Evolutionary conservation across 2,329 filamentous ascomycete genomes (phyloP).

Genomic region (Pestalotiopsis sp.): DNA sequence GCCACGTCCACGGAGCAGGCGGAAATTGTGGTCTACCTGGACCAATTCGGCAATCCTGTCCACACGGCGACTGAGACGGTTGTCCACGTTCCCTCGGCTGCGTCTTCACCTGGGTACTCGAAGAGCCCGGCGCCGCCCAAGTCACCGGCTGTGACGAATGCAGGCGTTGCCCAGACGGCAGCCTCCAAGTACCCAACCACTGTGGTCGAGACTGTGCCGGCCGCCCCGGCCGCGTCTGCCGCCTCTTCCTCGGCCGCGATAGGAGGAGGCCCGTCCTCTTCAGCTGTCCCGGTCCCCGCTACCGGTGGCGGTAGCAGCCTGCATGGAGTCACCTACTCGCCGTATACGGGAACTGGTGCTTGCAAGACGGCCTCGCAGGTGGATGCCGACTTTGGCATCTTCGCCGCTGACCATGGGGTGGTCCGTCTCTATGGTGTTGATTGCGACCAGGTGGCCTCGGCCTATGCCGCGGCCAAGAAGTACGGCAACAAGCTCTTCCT

Average conservation of each 20-base stretch:
- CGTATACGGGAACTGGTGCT: slow-evolving; percentile 51
- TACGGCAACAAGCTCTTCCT: slow-evolving; percentile 72
- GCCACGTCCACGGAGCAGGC: slow-evolving; percentile 44
- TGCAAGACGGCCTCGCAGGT: slow-evolving; percentile 72
- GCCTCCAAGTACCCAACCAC: background rate
- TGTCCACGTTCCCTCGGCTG: slow-evolving; percentile 27
- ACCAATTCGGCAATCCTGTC: slow-evolving; percentile 57
- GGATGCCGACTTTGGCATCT: slow-evolving; percentile 62
- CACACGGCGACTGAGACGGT: slow-evolving; percentile 44
- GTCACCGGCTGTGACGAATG: slow-evolving; percentile 13
- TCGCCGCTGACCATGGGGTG: slow-evolving; percentile 57
- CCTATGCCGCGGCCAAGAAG: slow-evolving; percentile 64
- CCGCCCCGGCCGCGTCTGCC: background rate
- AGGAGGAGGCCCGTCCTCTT: background rate
- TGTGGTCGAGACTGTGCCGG: background rate
- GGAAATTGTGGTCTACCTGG: slow-evolving; percentile 61
- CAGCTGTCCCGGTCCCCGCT: slow-evolving; percentile 4
- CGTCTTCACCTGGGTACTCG: slow-evolving; percentile 16
- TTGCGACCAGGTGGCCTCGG: slow-evolving; percentile 71
- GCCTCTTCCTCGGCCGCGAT: background rate
- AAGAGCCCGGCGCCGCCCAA: slow-evolving; percentile 18
- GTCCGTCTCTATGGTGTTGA: slow-evolving; percentile 82
- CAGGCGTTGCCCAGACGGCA: background rate
- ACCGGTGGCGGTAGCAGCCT: slow-evolving; percentile 20
- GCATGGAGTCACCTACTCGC: slow-evolving; percentile 51